Evolutionary conservation across 768 basidiomycete species (phyloP).

Genomic region (Tulasnella sp.): DNA sequence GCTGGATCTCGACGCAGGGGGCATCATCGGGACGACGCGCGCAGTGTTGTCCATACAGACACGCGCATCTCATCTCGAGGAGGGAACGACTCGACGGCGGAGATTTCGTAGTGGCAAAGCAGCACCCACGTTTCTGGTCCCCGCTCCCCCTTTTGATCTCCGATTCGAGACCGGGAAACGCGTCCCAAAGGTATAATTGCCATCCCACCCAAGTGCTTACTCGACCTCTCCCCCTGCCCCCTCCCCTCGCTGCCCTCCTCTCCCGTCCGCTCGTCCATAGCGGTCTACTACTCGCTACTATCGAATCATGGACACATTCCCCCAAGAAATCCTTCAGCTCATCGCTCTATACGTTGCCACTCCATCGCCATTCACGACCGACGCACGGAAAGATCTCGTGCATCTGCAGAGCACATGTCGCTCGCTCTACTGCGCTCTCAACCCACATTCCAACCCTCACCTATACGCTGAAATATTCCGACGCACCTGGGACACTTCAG

Average conservation of each 20-base stretch:
- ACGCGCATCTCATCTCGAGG: slow-evolving; percentile 13
- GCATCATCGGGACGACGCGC: slow-evolving; percentile 12
- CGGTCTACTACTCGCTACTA: background rate
- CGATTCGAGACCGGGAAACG: background rate
- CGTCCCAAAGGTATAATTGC: background rate
- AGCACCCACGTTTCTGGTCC: background rate
- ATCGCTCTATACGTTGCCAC: slow-evolving; percentile 34
- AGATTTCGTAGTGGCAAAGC: slow-evolving; percentile 3
- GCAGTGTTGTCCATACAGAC: slow-evolving; percentile 4
- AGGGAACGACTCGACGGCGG: slow-evolving; percentile 4
- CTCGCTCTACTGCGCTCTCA: slow-evolving; percentile 22
- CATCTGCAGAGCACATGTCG: slow-evolving; percentile 16
- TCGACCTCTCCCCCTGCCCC: background rate
- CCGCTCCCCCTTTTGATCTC: slow-evolving; percentile 14
- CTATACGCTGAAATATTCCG: slow-evolving; percentile 36
- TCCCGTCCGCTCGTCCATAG: background rate
- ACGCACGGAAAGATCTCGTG: slow-evolving; percentile 30
- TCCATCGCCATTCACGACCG: background rate
- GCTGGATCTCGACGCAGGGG: slow-evolving; percentile 9
- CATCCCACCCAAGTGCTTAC: slow-evolving; percentile 1
- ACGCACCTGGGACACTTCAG: slow-evolving; percentile 34
- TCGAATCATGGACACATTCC: slow-evolving; percentile 13
- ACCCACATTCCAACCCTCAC: slow-evolving; percentile 11
- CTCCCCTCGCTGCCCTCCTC: slow-evolving; percentile 11
- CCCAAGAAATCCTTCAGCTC: slow-evolving; percentile 33